phyloP scores from a whole-genome alignment of 805 yeast genomes.

The Clavispora fructus region DNA sequence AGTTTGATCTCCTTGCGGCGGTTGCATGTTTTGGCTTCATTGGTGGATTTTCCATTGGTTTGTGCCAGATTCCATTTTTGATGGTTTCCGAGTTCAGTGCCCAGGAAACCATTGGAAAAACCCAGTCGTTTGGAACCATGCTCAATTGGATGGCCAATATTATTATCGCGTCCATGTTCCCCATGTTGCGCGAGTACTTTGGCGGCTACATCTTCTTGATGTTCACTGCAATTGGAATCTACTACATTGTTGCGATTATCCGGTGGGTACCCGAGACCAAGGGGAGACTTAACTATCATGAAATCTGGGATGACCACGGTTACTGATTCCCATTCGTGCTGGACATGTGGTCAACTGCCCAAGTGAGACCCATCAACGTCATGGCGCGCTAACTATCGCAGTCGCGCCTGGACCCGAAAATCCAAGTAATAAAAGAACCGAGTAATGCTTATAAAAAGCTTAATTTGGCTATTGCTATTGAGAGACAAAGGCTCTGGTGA shows the following conservation, averaged over 20 bases:
- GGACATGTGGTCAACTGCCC: too few species aligned
- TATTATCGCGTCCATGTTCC: conserved; percentile 28
- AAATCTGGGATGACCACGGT: conserved; percentile 20
- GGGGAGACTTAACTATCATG: conserved; percentile 19
- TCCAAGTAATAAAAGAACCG: too few species aligned
- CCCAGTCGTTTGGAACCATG: conserved; percentile 32
- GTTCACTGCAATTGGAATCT: conserved; percentile 18
- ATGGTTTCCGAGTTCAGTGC: conserved; percentile 33
- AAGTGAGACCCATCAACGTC: too few species aligned
- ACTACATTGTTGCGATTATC: conserved; percentile 17
- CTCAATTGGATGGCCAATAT: conserved; percentile 33
- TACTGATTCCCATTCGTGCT: too few species aligned
- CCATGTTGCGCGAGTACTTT: conserved; percentile 19
- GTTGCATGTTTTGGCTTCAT: conserved; percentile 28
- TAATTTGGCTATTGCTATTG: too few species aligned
- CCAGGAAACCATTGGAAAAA: conserved; percentile 28
- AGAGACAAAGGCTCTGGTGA: too few species aligned
- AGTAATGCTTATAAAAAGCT: too few species aligned
- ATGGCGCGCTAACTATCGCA: too few species aligned
- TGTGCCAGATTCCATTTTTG: conserved; percentile 35
- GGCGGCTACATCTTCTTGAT: conserved; percentile 27
- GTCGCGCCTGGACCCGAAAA: too few species aligned
- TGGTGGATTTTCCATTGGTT: conserved; percentile 29
- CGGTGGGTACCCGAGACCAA: conserved; percentile 31
- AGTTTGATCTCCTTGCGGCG: conserved; percentile 16